phyloP scores from a whole-genome alignment of 352 stramenopile species.

The Globisporangium megalacanthum region DNA sequence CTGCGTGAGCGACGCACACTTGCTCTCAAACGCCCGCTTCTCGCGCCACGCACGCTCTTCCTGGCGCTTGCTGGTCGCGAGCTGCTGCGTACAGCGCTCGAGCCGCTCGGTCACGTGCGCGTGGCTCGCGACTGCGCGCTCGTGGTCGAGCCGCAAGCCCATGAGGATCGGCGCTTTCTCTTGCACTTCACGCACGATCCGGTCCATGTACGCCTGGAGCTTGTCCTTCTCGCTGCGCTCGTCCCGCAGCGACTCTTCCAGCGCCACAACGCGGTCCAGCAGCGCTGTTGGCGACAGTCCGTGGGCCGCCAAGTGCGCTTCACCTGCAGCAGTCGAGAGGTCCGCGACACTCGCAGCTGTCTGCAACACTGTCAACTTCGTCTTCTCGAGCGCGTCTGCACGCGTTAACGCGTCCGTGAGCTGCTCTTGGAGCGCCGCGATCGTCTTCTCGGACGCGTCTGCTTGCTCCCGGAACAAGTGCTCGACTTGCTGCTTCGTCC shows the following conservation, averaged over 20 bases:
- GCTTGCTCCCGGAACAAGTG: slow-evolving; percentile 72
- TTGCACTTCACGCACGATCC: slow-evolving; percentile 91
- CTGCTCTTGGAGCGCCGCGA: slow-evolving; percentile 50
- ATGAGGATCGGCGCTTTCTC: slow-evolving; percentile 89
- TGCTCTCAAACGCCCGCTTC: slow-evolving; percentile 54
- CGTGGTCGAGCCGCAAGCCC: slow-evolving; percentile 86
- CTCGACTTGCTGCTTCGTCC: slow-evolving; percentile 61
- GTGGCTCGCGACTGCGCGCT: slow-evolving; percentile 83
- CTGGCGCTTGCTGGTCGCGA: slow-evolving; percentile 66
- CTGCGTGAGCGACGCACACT: slow-evolving; percentile 68
- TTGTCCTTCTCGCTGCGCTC: slow-evolving; percentile 85
- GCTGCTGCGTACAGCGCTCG: slow-evolving; percentile 55
- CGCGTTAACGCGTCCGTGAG: slow-evolving; percentile 46
- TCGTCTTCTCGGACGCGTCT: slow-evolving; percentile 43
- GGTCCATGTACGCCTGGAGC: slow-evolving; percentile 87
- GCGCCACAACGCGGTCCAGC: slow-evolving; percentile 83
- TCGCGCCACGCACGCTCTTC: slow-evolving; percentile 64
- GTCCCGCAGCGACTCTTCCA: slow-evolving; percentile 76
- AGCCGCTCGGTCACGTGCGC: slow-evolving; percentile 66
- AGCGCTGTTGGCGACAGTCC: slow-evolving; percentile 85
- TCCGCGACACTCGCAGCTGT: slow-evolving; percentile 47
- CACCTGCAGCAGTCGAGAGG: slow-evolving; percentile 51
- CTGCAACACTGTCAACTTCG: slow-evolving; percentile 50
- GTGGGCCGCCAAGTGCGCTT: slow-evolving; percentile 58
- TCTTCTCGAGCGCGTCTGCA: slow-evolving; percentile 57